A percentile compares a stretch with the other conserved stretches of the same genome.
These are phyloP conservation scores for Brasenia schreberi DNA, from an alignment of 164 flowering plant species.

Conservation along the genomic window DNA sequence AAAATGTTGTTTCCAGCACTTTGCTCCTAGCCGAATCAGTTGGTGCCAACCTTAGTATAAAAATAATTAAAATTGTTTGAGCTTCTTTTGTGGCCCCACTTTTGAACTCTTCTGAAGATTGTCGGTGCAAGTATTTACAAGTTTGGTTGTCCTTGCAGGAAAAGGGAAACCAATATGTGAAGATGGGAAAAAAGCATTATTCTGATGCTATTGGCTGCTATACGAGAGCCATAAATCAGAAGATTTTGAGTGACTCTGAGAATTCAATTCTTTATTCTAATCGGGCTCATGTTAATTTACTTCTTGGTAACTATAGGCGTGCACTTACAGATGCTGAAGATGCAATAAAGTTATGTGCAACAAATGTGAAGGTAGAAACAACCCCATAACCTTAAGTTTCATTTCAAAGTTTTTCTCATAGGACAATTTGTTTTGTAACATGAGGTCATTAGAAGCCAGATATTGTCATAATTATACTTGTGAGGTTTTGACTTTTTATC, in stretches of 20 bases:
- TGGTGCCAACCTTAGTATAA: neutral
- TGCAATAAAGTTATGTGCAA: constrained; percentile 48
- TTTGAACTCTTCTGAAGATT: neutral
- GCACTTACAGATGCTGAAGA: constrained; percentile 76
- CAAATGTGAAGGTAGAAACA: constrained; percentile 57
- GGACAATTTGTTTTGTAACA: neutral
- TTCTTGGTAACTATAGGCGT: constrained; percentile 72
- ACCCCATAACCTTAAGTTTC: neutral
- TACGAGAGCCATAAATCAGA: constrained; percentile 80
- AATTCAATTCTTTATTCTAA: constrained; percentile 61
- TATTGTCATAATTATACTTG: too few species aligned
- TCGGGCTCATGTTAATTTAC: constrained; percentile 84
- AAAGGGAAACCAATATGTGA: constrained; percentile 75
- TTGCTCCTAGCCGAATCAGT: too few species aligned
- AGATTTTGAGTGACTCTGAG: constrained; percentile 47
- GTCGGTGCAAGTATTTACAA: neutral
- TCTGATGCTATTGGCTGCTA: constrained; percentile 80
- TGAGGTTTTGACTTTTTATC: too few species aligned
- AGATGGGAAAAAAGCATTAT: constrained; percentile 79
- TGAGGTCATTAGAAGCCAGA: neutral
- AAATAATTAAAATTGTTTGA: neutral
- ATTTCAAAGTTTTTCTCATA: too few species aligned
- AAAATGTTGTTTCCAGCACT: too few species aligned
- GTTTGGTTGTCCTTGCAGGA: constrained; percentile 35
- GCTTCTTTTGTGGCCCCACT: neutral